phyloP scores from a whole-genome alignment of 2,329 filamentous ascomycete genomes.

The Arachnopeziza araneosa region DNA sequence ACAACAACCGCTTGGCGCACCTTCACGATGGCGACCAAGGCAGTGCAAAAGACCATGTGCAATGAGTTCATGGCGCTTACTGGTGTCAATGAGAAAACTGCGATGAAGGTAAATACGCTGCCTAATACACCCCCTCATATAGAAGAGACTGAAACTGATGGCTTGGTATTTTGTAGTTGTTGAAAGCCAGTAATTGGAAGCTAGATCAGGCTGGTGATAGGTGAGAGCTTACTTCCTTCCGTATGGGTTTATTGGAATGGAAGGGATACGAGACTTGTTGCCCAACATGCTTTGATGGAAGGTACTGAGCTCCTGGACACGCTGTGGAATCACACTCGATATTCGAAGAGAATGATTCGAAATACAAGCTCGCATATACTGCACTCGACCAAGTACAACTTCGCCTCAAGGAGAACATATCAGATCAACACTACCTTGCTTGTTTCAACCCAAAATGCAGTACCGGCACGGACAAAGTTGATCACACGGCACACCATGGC shows the following conservation, averaged over 20 bases:
- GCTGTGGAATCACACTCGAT: not conserved
- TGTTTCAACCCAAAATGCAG: not conserved
- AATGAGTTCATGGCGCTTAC: constrained; percentile 29
- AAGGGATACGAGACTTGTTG: not conserved
- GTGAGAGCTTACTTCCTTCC: constrained; percentile 26
- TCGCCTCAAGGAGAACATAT: not conserved
- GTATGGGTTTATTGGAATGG: not conserved
- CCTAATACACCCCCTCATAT: not conserved
- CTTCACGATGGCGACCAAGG: constrained; percentile 27
- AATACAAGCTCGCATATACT: not conserved
- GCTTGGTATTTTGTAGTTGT: constrained; percentile 25
- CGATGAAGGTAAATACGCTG: constrained; percentile 23
- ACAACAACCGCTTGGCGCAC: not conserved
- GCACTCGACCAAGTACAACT: not conserved
- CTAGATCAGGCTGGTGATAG: constrained; percentile 34
- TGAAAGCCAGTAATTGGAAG: constrained; percentile 34
- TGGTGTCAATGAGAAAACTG: constrained; percentile 27
- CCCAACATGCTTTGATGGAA: not conserved
- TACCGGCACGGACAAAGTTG: too few relatives aligned
- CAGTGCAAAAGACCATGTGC: constrained; percentile 19
- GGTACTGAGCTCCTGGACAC: not conserved
- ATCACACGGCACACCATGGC: too few relatives aligned
- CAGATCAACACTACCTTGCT: not conserved
- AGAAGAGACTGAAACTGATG: constrained; percentile 17
- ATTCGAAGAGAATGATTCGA: not conserved